Evolutionary conservation across 768 basidiomycete genomes (phyloP).

Genomic region (Lactarius vividus): DNA sequence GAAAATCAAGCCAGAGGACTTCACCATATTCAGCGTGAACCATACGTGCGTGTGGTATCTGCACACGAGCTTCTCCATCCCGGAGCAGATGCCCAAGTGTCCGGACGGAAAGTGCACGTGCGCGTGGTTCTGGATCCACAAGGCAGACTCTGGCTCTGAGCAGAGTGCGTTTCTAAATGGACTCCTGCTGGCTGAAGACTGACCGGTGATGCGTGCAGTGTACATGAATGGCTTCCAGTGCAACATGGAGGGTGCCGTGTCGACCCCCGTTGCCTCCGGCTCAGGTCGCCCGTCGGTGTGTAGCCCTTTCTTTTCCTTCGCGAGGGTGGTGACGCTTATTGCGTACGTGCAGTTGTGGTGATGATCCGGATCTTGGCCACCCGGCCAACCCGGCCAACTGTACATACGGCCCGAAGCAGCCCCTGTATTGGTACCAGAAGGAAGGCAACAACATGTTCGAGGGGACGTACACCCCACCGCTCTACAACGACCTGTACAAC

Average conservation of each 20-base stretch:
- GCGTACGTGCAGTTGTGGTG: slow-evolving; percentile 33
- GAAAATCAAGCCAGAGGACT: slow-evolving; percentile 41
- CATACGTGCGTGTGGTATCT: slow-evolving; percentile 43
- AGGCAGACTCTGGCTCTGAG: slow-evolving; percentile 35
- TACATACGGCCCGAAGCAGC: slow-evolving; percentile 39
- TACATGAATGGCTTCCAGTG: slow-evolving; percentile 45
- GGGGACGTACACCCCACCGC: slow-evolving; percentile 33
- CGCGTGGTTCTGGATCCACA: slow-evolving; percentile 44
- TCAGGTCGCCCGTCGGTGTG: slow-evolving; percentile 35
- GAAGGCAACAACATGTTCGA: slow-evolving; percentile 42
- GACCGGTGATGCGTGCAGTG: slow-evolving; percentile 24
- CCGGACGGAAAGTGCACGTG: slow-evolving; percentile 45
- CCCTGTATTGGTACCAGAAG: slow-evolving; percentile 42
- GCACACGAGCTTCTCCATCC: slow-evolving; percentile 42
- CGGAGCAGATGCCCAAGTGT: slow-evolving; percentile 43
- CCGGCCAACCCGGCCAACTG: slow-evolving; percentile 37
- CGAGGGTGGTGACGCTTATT: neutral
- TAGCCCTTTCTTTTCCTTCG: neutral
- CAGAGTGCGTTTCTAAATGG: slow-evolving; percentile 34
- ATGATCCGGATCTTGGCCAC: slow-evolving; percentile 31
- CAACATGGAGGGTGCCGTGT: slow-evolving; percentile 35
- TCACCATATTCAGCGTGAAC: slow-evolving; percentile 44
- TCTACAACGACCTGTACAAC: slow-evolving; percentile 41
- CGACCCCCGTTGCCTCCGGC: slow-evolving; percentile 35
- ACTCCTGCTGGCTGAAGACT: neutral